phyloP scores from a whole-genome alignment of 163 green algal genomes.

The Scenedesmus sp. region DNA sequence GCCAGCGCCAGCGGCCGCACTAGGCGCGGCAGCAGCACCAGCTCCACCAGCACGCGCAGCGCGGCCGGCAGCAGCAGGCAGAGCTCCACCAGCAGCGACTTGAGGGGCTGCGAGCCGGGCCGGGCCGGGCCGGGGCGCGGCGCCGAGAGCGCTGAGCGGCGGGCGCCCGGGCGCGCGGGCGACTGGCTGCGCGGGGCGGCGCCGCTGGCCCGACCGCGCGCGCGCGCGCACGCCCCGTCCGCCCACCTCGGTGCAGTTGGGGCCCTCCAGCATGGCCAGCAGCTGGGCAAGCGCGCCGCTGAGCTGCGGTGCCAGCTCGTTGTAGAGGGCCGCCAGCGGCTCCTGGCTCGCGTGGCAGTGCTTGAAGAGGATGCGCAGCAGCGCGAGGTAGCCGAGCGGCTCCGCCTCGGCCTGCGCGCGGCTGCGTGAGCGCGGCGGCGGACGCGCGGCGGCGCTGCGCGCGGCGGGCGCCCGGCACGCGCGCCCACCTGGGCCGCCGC shows the following conservation, averaged over 20 bases:
- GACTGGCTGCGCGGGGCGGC: background rate
- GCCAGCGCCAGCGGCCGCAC: slow-evolving; percentile 85
- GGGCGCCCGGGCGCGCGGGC: no score
- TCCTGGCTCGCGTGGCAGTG: slow-evolving; percentile 12
- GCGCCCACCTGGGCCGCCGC: slow-evolving; percentile 18
- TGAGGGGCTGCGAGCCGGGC: slow-evolving; percentile 38
- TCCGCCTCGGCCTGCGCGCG: no score
- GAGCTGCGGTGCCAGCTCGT: slow-evolving; percentile 68
- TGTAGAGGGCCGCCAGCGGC: slow-evolving; percentile 59
- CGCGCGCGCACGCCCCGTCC: background rate
- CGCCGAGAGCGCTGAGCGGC: no score
- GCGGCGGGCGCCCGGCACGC: no score
- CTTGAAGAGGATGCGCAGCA: slow-evolving; percentile 87
- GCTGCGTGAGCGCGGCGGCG: no score
- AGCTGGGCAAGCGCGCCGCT: slow-evolving; percentile 62
- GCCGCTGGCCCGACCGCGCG: no score
- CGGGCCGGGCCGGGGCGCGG: no score
- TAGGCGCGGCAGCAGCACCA: slow-evolving; percentile 83
- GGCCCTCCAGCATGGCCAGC: slow-evolving; percentile 64
- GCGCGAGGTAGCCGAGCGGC: slow-evolving; percentile 76
- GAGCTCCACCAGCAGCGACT: slow-evolving; percentile 81
- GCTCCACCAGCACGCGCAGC: slow-evolving; percentile 73
- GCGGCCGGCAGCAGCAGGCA: slow-evolving; percentile 85
- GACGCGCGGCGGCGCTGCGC: no score
- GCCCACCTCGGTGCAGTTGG: slow-evolving; percentile 47